phyloP scores from a whole-genome alignment of 177 flowering plant genomes.

The Vitis hybrid region DNA sequence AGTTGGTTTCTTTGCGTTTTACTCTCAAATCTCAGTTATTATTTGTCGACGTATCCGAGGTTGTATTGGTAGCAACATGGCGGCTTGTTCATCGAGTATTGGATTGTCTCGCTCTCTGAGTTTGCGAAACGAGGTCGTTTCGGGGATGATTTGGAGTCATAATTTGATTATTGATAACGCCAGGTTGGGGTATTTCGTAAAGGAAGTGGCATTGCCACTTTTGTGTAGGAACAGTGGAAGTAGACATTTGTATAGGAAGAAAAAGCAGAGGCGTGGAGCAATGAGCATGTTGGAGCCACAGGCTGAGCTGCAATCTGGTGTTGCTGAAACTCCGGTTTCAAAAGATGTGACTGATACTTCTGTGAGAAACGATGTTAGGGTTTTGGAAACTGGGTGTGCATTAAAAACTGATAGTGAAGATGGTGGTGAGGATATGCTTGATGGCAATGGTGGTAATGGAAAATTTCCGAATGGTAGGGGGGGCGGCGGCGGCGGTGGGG shows the following conservation, averaged over 20 bases:
- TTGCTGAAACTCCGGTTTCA: background rate
- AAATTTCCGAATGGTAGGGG: slow-evolving; percentile 41
- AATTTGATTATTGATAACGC: background rate
- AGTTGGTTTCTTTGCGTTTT: background rate
- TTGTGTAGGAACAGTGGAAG: background rate
- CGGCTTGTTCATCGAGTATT: slow-evolving; percentile 16
- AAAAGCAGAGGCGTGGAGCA: slow-evolving; percentile 2
- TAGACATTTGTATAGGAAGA: background rate
- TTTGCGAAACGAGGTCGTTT: slow-evolving; percentile 16
- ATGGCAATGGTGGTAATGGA: slow-evolving; percentile 45
- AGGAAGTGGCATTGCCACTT: slow-evolving; percentile 7
- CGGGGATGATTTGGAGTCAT: slow-evolving; percentile 10
- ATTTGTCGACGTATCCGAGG: slow-evolving; percentile 9
- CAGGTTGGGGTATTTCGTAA: slow-evolving; percentile 2
- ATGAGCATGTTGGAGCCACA: slow-evolving; percentile 10
- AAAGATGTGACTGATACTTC: slow-evolving; percentile 10
- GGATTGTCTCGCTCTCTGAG: slow-evolving; percentile 1
- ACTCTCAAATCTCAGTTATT: background rate
- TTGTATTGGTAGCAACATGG: slow-evolving; percentile 7
- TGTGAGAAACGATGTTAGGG: background rate
- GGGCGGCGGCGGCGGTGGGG: slow-evolving; percentile 48
- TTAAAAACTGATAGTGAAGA: slow-evolving; percentile 9
- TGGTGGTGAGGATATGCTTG: slow-evolving; percentile 4
- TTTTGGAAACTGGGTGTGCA: slow-evolving; percentile 9
- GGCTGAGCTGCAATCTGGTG: slow-evolving; percentile 8